Base-by-base conservation (phyloP, 768 basidiomycete species). In the Inosperma sp. region DNA sequence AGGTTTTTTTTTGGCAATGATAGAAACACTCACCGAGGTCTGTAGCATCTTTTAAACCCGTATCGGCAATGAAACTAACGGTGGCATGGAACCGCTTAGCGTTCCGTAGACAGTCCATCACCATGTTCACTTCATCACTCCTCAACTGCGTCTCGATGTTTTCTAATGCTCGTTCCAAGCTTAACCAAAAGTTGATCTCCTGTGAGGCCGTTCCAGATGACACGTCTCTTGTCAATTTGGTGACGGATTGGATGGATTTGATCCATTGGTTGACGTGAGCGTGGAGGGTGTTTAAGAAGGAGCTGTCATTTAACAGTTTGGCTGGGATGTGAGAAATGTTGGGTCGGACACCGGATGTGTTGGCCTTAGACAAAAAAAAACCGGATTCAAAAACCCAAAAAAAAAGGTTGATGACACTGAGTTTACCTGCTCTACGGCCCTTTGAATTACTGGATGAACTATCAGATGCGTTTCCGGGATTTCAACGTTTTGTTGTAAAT, bases 141-240 rank as follows among this genome's bases (percentile, higher is more conserved):
- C 86, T 77, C 53, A 99, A 74, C 62, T 99, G 96, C 0, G 82
- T 73, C 62, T 97, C 94, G 61, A 98, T 98, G 0, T 82, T 87
- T 61, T 98, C 96, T 56, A 99, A 68, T 5, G 93, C 93, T 36
- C 89, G 76, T 65, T 99, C 96, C 66, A 99, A 77, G 65, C 86
- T 89, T 19, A 98, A 74, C 96, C 96, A 98, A 62, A 99, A 98
- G 68, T 98, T 98, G 74, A 99, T 93, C 66, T 98, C 96, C 63
- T 99, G 96, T 0, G 92, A 94, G 2, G 96, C 95, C 0, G 95
- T 98, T 2, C 95, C 95, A 4, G 89, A 90, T 1, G 84, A 77
- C 26, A 98, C 95, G 60, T 98, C 95, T 19, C 96, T 77, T 2
- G 82, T 85, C n/a, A 99, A 81, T 65, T 95, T 96, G 5, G 96